Percentiles rank a stretch among this genome's conserved stretches.
phyloP scores from a whole-genome alignment of 257 asterid genomes.

The Perilla frutescens region DNA sequence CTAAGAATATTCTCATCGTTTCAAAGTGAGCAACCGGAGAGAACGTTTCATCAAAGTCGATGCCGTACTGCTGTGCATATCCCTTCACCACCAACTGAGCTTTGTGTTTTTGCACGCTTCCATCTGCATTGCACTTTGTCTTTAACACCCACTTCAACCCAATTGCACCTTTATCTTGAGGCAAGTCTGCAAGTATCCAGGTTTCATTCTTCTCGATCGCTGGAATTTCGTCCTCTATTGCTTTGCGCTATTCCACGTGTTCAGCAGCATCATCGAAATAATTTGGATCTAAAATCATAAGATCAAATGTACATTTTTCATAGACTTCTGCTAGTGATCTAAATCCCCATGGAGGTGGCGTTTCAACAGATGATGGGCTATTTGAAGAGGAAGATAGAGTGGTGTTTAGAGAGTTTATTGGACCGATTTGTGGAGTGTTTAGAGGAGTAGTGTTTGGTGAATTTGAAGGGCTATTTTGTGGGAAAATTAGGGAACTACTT shows the following conservation, averaged over 20 bases:
- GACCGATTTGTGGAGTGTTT: too few species aligned
- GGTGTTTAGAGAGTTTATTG: background rate
- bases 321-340: background rate
- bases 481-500: too few species aligned
- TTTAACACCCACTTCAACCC: too few species aligned
- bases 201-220: slow-evolving; percentile 25
- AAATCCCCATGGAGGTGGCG: background rate
- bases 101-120: slow-evolving; percentile 1
- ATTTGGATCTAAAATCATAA: background rate
- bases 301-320: slow-evolving; percentile 1
- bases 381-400: background rate
- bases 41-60: slow-evolving; percentile 21
- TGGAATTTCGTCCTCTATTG: slow-evolving; percentile 1
- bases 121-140: too few species aligned
- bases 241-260: background rate
- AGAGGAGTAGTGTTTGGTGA: background rate
- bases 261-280: background rate
- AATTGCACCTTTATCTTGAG: too few species aligned
- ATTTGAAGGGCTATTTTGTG: background rate
- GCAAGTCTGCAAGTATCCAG: slow-evolving; percentile 21
- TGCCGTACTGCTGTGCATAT: too few species aligned
- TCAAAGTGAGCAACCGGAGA: slow-evolving; percentile 14
- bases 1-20: background rate
- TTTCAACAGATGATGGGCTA: background rate
- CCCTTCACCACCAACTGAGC: background rate